These are phyloP conservation scores for Sporothrix inflata DNA, from an alignment of 2,329 filamentous ascomycete species.

Conservation along the genomic window DNA sequence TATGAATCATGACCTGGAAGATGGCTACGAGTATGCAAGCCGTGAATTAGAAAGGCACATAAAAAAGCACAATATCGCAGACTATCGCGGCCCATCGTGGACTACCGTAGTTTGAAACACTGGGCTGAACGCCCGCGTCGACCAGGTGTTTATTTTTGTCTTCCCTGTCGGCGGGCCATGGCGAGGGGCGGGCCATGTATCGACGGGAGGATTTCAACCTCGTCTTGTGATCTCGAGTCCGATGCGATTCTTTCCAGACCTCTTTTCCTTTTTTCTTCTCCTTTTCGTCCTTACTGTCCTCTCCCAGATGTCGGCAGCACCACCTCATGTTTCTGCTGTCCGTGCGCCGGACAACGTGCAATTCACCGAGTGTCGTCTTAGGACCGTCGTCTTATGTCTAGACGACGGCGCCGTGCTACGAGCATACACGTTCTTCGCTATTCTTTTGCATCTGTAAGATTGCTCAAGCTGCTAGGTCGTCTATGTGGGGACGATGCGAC, in stretches of 20 bases:
- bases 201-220: not conserved
- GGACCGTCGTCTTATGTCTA: not conserved
- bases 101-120: slow-evolving; percentile 10
- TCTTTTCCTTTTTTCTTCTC: not conserved
- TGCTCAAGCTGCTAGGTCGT: not conserved
- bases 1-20: not conserved
- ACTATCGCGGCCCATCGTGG: not conserved
- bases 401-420: not conserved
- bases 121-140: slow-evolving; percentile 12
- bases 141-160: slow-evolving; percentile 10
- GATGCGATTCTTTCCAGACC: not conserved
- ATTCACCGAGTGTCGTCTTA: too few species aligned
- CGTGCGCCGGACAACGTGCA: not conserved
- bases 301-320: not conserved
- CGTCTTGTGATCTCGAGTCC: not conserved
- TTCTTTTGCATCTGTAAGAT: not conserved
- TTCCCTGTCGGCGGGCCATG: not conserved
- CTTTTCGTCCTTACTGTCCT: not conserved
- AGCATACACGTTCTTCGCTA: too few species aligned
- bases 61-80: not conserved
- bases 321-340: not conserved
- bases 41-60: too few species aligned
- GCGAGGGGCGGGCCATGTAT: not conserved
- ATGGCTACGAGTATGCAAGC: not conserved
- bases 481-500: not conserved